Evolutionary conservation across 176 grass and related monocot genomes (phyloP), one percentile per base, ranked within the genome.

Genomic region (Phoenix roebelenii): DNA sequence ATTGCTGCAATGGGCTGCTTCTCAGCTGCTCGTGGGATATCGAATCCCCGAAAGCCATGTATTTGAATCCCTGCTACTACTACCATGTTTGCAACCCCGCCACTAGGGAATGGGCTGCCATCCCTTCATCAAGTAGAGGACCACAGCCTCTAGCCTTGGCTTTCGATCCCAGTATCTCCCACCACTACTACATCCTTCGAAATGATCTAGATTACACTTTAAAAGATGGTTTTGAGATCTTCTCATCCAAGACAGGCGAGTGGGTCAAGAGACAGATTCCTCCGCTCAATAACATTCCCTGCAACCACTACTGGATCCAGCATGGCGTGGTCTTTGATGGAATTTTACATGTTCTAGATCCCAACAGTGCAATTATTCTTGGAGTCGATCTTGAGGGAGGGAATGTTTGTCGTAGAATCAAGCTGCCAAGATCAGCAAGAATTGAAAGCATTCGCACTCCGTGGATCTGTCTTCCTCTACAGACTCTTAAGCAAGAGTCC

Each of bases 1-100:
- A 73, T n/a, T 63, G 51, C 60, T 64, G 60, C 29, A 55, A 55
- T 28, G 30, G 60, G 16, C 59, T 73, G 51, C 70, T 73, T 16
- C 70, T 73, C 50, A 63, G 70, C 49, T 18, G 26, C 10, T 20
- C 20, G 20, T 20, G 20, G 20, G 20, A 20, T 20, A 20, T 20
- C 20, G 20, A 20, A 20, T 20, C 20, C 20, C 20, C 20, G 20
- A 20, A 20, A 20, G 20, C 20, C 12, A 7, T 20, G 24, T 20
- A 20, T 20, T 20, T 20, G 20, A 20, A 20, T 20, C 25, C 25
- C 4, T 28, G 10, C 30, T 5, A 23, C 9, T 44, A 22, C 3
- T 25, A 55, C 30, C 55, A 63, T 51, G 28, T 57, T 20, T 74
- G 60, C 29, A 74, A 74, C 20, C 71, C 50, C 16, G 51, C 59